A percentile compares a stretch with the other conserved stretches of the same genome.
Evolutionary conservation across 2,329 filamentous ascomycete species (phyloP).

Genomic region (Colletotrichum destructivum): DNA sequence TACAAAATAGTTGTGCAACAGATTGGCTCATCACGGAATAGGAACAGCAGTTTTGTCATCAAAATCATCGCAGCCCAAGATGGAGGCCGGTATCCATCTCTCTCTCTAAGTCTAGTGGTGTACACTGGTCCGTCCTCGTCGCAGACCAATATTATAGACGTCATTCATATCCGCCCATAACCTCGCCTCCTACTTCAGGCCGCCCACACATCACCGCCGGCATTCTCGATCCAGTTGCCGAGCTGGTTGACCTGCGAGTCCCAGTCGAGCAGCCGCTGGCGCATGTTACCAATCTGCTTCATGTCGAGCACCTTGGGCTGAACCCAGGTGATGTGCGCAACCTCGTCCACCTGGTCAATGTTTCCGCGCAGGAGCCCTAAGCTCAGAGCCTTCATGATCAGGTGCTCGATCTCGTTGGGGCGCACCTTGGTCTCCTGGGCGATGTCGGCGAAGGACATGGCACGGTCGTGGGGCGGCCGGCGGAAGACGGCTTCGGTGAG

Average conservation of each 20-base stretch:
- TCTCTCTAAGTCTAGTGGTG: slow-evolving; percentile 40
- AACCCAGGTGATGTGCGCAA: slow-evolving; percentile 98
- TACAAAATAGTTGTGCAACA: neutral
- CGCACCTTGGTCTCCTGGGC: slow-evolving; percentile 92
- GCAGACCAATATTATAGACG: slow-evolving; percentile 29
- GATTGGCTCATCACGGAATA: slow-evolving; percentile 5
- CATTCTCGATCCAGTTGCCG: slow-evolving; percentile 96
- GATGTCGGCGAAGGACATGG: slow-evolving; percentile 93
- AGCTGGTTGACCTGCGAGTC: slow-evolving; percentile 95
- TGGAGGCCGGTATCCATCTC: slow-evolving; percentile 21
- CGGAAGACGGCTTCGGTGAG: slow-evolving; percentile 97
- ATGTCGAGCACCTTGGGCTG: slow-evolving; percentile 98
- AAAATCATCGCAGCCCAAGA: slow-evolving; percentile 33
- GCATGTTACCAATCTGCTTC: slow-evolving; percentile 95
- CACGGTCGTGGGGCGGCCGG: slow-evolving; percentile 93
- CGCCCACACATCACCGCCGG: slow-evolving; percentile 96
- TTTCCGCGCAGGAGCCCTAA: slow-evolving; percentile 90
- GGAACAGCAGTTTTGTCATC: slow-evolving; percentile 25
- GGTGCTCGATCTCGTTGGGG: slow-evolving; percentile 93
- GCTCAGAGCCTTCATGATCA: slow-evolving; percentile 99
- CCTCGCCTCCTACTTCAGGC: slow-evolving; percentile 64
- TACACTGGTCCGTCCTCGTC: slow-evolving; percentile 35
- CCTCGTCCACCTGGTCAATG: slow-evolving; percentile 95
- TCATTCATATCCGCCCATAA: slow-evolving; percentile 11
- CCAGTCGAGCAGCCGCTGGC: slow-evolving; percentile 90